Evolutionary conservation across 495 filamentous ascomycete genomes (phyloP).

Genomic region (Neurospora sp.): DNA sequence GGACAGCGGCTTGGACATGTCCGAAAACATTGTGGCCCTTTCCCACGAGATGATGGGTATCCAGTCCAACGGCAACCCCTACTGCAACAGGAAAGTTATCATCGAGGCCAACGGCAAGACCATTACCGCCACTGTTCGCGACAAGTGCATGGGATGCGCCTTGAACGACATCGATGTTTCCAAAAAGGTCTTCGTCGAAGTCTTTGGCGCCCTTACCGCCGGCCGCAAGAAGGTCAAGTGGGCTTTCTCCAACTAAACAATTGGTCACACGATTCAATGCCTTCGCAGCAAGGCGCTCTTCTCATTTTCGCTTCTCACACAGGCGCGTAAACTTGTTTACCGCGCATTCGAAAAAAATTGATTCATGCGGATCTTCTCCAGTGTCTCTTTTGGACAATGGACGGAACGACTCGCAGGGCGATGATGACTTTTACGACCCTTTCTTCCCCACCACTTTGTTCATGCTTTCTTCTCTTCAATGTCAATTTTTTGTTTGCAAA

Average conservation of each 20-base stretch:
- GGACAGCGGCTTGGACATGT: constrained; percentile 29
- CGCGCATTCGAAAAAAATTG: background rate
- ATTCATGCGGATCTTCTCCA: background rate
- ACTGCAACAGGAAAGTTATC: constrained; percentile 58
- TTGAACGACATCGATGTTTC: constrained; percentile 38
- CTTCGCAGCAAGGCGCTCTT: background rate
- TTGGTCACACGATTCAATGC: background rate
- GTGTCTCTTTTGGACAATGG: background rate
- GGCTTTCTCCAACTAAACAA: constrained; percentile 29
- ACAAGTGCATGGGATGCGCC: constrained; percentile 67
- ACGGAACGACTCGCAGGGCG: background rate
- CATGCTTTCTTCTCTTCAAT: background rate
- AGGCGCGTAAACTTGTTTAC: background rate
- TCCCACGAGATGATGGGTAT: constrained; percentile 31
- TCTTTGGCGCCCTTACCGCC: constrained; percentile 28
- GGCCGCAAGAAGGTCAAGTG: constrained; percentile 29
- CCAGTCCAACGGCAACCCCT: constrained; percentile 43
- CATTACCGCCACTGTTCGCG: constrained; percentile 46
- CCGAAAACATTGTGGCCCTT: constrained; percentile 36
- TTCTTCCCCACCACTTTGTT: background rate
- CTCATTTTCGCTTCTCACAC: background rate
- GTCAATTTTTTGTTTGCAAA: background rate
- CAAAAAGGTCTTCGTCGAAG: constrained; percentile 30
- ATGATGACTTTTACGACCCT: background rate
- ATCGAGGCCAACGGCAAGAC: constrained; percentile 48